Evolutionary conservation across 1,139 yeast species (phyloP), one percentile per base, ranked within the genome.

Genomic region (Zhuliangozyma blackwelliae): DNA sequence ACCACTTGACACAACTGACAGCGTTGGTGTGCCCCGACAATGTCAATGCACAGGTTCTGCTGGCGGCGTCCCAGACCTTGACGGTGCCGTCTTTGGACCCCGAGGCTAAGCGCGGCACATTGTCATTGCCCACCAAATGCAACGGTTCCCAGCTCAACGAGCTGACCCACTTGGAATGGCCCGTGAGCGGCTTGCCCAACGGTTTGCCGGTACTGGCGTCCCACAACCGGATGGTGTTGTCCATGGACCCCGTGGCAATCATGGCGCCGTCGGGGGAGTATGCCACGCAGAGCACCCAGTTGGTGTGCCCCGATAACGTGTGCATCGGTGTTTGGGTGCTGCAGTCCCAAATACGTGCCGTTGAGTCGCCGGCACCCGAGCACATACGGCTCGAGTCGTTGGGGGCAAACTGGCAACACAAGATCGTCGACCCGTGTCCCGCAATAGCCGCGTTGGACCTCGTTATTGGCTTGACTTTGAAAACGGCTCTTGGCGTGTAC

Each of bases 301-400:
- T 89, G 12, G 79, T 67, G 55, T 92, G 99, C 0, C 98, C 98
- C 11, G 69, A 55, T 38, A 94, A 67, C 0, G 95, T 87, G 43
- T 78, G 75, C 54, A 81, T 66, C 5, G 97, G 96, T 0, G 98
- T 92, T 51, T 87, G 95, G 0, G 97, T 90, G 53, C 88, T 85
- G 59, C 96, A 86, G 61, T 90, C 97, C 99, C 99, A 92, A 36
- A 92, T 78, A 54, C 97, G 72, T 4, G 97, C 97, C n/a, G 97
- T 90, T 31, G 85, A 79, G 58, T 92, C 99, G 32, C 99, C 99
- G 7, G 97, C 89, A 32, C 98, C 99, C 0, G 97, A 84, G 33
- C 88, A 94, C 83, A 92, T 80, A 48, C 90, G 69, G 5, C 92
- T 75, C 10, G 94, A 79, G 29, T 92, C 82, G 52, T 85, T 76